These are phyloP conservation scores for Helminthosporium solani DNA, from an alignment of 2,329 filamentous ascomycete genomes.

Conservation along the genomic window DNA sequence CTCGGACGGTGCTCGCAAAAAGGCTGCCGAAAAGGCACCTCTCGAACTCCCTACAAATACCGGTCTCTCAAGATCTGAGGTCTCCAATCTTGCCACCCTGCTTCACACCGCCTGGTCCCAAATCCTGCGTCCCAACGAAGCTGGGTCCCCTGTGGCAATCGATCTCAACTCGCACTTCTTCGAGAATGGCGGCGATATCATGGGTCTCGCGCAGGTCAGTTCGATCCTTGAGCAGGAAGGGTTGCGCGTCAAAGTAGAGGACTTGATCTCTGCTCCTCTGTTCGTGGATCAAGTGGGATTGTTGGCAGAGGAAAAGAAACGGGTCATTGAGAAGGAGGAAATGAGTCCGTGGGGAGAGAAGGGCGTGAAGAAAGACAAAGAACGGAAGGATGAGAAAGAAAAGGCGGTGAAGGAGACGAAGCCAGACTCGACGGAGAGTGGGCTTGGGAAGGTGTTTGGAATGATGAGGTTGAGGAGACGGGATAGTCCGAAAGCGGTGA, in stretches of 20 bases:
- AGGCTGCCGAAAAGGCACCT: conserved; percentile 25
- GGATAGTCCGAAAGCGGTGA: conserved; percentile 5
- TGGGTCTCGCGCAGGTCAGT: conserved; percentile 35
- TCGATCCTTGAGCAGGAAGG: conserved; percentile 31
- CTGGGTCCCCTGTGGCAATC: conserved; percentile 18
- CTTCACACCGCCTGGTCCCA: conserved; percentile 33
- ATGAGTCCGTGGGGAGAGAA: conserved; percentile 36
- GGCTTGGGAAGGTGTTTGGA: conserved; percentile 13
- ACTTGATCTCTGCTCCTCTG: conserved; percentile 32
- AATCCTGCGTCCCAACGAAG: conserved; percentile 27
- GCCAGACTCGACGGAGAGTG: conserved; percentile 20
- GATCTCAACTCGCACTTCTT: conserved; percentile 35
- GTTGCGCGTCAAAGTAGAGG: conserved; percentile 30
- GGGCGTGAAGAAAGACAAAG: conserved; percentile 8
- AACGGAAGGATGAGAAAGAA: not conserved
- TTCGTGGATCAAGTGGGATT: conserved; percentile 34
- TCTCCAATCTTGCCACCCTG: conserved; percentile 22
- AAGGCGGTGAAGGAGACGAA: not conserved
- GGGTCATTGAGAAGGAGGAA: conserved; percentile 29
- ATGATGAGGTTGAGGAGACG: conserved; percentile 23
- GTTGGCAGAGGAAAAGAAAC: conserved; percentile 26
- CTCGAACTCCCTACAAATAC: conserved; percentile 27
- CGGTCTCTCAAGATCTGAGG: conserved; percentile 26
- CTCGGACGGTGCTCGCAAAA: conserved; percentile 25
- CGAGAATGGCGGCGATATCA: conserved; percentile 37